Base-by-base conservation (phyloP, 2,329 filamentous ascomycete species). In the Aspergillus chevalieri region DNA sequence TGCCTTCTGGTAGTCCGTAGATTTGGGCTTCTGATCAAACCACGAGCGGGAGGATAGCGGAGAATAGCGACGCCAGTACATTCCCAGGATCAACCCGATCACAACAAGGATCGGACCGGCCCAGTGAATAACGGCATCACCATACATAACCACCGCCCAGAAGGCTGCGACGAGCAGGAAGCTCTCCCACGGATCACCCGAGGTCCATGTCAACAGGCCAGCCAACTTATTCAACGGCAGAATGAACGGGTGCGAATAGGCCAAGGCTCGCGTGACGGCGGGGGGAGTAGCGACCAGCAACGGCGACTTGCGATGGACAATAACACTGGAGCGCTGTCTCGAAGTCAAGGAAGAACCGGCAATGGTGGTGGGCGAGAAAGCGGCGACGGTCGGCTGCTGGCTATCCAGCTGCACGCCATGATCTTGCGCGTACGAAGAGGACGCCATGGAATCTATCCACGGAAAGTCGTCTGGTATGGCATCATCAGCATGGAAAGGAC, bases 231-330 rank as follows among this genome's bases (percentile, higher is more conserved):
- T 97, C 50, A 97, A 75, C 5, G 91, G 90, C 6, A 95, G 76
- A 6, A 98, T 77, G 66, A 96, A 97, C 0, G 93, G 91, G 66
- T 98, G 92, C 55, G 91, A 95, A 68, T 97, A 96, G 56, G 92
- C 92, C 52, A 98, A 79, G 12, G 92, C 91, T 59, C 93, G 83
- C 2, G 93, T 98, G 66, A 98, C 86, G 65, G 95, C 89, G 1
- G 93, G 93, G 41, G 93, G 93, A 8, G 93, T 98, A 14, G 92
- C 90, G 52, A 95, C 85, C 15, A 98, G 79, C 43, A 98, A 74
- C 9, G 93, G 93, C 14, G 89, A 95, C 73, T 97, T 98, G 69
- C 95, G 92, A 70, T 97, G 91, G 17, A 98, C 91, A 59, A 97
- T 83, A 59, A 98, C 91, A 50, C 89, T 94, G 15, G 89, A 94